A percentile compares a stretch with the other conserved stretches of the same genome.
Conservation (phyloP, 495 filamentous ascomycete species). For the Entonaema liquescens region DNA sequence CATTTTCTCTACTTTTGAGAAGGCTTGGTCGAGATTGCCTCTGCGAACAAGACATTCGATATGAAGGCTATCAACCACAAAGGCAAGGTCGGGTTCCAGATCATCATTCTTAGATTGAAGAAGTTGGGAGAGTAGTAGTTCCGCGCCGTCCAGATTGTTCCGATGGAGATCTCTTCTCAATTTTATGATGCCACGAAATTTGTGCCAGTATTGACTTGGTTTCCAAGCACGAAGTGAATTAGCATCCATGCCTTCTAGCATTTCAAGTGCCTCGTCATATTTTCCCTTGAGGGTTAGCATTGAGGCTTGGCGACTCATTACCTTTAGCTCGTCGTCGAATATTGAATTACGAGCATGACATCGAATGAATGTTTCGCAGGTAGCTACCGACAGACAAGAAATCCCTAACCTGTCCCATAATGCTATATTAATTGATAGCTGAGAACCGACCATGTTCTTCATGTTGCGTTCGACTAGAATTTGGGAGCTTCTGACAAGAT, state of each 20-base stretch:
- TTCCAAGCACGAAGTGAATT: conserved; percentile 78
- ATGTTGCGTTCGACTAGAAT: conserved; percentile 81
- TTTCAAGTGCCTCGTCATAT: conserved; percentile 73
- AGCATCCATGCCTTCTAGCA: conserved; percentile 68
- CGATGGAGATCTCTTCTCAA: conserved; percentile 75
- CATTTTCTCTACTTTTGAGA: conserved; percentile 72
- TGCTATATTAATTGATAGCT: conserved; percentile 74
- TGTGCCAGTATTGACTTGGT: conserved; percentile 79
- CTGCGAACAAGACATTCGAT: conserved; percentile 76
- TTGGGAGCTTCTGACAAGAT: conserved; percentile 81
- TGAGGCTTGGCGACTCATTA: conserved; percentile 56
- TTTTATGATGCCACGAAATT: conserved; percentile 76
- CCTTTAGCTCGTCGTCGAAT: conserved; percentile 80
- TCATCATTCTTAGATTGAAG: conserved; percentile 57
- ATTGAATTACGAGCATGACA: conserved; percentile 72
- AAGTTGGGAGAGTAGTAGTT: conserved; percentile 69
- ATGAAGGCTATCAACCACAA: conserved; percentile 72
- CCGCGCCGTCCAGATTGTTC: conserved; percentile 72
- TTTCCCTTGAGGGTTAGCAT: conserved; percentile 64
- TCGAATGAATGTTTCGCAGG: conserved; percentile 78
- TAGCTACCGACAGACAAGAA: conserved; percentile 69
- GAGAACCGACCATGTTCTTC: conserved; percentile 73
- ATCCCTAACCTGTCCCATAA: conserved; percentile 81
- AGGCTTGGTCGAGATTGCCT: conserved; percentile 68
- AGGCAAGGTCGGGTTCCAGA: conserved; percentile 73